Evolutionary conservation across 2,329 filamentous ascomycete genomes (phyloP).

Genomic region (Parastagonospora nodorum): DNA sequence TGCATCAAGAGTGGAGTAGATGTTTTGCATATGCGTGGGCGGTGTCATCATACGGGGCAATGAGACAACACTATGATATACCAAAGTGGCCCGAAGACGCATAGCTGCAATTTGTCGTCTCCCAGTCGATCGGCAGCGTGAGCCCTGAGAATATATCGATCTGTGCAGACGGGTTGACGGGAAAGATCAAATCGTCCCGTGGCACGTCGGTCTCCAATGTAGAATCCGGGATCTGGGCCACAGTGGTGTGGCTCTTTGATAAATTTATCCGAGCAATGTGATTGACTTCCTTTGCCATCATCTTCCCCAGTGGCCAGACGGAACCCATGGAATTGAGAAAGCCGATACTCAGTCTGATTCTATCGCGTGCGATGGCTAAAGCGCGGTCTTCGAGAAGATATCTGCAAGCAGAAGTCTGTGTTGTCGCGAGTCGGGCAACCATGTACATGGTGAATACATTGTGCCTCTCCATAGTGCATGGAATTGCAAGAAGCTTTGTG

Average conservation of each 20-base stretch:
- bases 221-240: constrained; percentile 13
- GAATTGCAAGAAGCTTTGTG: constrained; percentile 74
- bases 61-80: constrained; percentile 3
- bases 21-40: not conserved
- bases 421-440: constrained; percentile 31
- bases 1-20: not conserved
- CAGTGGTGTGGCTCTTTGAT: constrained; percentile 11
- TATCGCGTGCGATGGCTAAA: constrained; percentile 70
- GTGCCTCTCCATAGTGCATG: constrained; percentile 73
- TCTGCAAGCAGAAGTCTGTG: constrained; percentile 67
- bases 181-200: constrained; percentile 37
- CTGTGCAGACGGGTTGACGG: constrained; percentile 31
- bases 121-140: constrained; percentile 30
- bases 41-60: not conserved
- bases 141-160: constrained; percentile 42
- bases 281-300: constrained; percentile 74
- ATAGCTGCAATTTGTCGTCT: constrained; percentile 14
- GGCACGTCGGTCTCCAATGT: constrained; percentile 30
- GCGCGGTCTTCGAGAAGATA: constrained; percentile 55
- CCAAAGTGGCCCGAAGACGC: constrained; percentile 15
- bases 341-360: constrained; percentile 77
- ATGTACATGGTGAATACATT: constrained; percentile 48
- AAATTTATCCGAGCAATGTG: constrained; percentile 73
- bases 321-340: constrained; percentile 69
- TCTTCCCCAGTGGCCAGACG: constrained; percentile 73